Evolutionary conservation across 2,329 filamentous ascomycete species (phyloP).

Genomic region (Triangularia verruculosa): DNA sequence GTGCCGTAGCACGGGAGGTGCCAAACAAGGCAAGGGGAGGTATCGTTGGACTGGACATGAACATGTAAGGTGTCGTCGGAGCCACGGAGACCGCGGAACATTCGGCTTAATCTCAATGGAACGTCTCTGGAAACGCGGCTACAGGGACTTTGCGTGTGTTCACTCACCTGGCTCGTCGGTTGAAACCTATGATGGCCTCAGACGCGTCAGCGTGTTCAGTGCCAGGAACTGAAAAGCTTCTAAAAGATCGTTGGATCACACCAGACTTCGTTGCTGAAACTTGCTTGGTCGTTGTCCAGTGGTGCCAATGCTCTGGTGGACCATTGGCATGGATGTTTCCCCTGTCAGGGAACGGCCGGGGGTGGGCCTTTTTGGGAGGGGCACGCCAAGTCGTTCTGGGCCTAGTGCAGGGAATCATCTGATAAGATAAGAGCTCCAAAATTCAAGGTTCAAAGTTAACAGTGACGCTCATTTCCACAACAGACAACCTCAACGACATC

Average conservation of each 20-base stretch:
- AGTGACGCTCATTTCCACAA: neutral
- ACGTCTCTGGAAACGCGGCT: neutral
- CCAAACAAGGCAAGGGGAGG: neutral
- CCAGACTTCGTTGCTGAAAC: conserved; percentile 6
- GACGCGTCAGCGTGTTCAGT: neutral
- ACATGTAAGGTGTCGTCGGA: neutral
- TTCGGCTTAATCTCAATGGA: neutral
- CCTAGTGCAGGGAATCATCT: neutral
- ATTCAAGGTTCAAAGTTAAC: neutral
- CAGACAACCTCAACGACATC: neutral
- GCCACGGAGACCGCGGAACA: neutral
- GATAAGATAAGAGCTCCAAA: conserved; percentile 29
- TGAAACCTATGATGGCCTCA: neutral
- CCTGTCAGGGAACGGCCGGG: neutral
- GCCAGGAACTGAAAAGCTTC: neutral
- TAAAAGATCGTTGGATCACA: neutral
- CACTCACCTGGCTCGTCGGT: neutral
- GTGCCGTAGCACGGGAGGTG: neutral
- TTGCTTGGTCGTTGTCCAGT: conserved; percentile 4
- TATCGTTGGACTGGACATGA: neutral
- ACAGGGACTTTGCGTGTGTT: neutral
- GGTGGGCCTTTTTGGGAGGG: neutral
- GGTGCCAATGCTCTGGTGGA: neutral
- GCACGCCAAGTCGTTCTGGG: neutral
- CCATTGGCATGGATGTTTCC: neutral